These are phyloP conservation scores for Chaetomiaceae sp. DNA, from an alignment of 2,329 filamentous ascomycete genomes.

Conservation along the genomic window DNA sequence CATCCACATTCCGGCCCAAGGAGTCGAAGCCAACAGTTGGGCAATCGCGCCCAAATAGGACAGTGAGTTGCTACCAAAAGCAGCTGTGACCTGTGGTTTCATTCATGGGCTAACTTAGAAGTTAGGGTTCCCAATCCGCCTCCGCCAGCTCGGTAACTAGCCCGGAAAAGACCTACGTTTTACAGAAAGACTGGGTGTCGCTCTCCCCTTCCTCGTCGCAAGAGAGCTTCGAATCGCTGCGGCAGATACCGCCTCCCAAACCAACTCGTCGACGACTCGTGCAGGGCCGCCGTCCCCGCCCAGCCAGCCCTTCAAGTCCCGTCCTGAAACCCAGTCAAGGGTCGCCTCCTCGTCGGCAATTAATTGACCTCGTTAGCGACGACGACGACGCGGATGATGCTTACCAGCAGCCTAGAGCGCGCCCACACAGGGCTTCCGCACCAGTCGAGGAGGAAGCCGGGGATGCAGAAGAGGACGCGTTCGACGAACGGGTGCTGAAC, in stretches of 20 bases:
- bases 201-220: slow-evolving; percentile 15
- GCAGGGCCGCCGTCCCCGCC: slow-evolving; percentile 23
- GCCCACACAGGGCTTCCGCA: slow-evolving; percentile 10
- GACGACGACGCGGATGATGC: slow-evolving; percentile 39
- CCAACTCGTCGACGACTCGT: slow-evolving; percentile 25
- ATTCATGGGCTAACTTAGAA: not conserved
- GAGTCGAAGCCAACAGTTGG: slow-evolving; percentile 27
- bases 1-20: slow-evolving; percentile 50
- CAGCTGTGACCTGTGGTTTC: too few species aligned
- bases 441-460: slow-evolving; percentile 6
- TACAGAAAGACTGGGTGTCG: slow-evolving; percentile 24
- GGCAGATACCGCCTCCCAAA: slow-evolving; percentile 9
- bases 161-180: slow-evolving; percentile 14
- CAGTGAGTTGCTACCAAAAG: not conserved
- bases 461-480: slow-evolving; percentile 12
- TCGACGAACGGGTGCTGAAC: slow-evolving; percentile 53
- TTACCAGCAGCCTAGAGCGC: slow-evolving; percentile 14
- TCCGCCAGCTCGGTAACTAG: slow-evolving; percentile 21
- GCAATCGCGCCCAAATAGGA: not conserved
- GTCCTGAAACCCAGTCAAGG: slow-evolving; percentile 11
- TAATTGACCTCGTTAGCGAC: slow-evolving; percentile 34
- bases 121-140: slow-evolving; percentile 8
- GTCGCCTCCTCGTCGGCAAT: not conserved
- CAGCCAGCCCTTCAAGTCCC: slow-evolving; percentile 18
- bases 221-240: slow-evolving; percentile 18